A percentile compares a stretch with the other conserved stretches of the same genome.
Conservation (phyloP, 768 basidiomycete species). For the Porpolomopsis calyptriformis region DNA sequence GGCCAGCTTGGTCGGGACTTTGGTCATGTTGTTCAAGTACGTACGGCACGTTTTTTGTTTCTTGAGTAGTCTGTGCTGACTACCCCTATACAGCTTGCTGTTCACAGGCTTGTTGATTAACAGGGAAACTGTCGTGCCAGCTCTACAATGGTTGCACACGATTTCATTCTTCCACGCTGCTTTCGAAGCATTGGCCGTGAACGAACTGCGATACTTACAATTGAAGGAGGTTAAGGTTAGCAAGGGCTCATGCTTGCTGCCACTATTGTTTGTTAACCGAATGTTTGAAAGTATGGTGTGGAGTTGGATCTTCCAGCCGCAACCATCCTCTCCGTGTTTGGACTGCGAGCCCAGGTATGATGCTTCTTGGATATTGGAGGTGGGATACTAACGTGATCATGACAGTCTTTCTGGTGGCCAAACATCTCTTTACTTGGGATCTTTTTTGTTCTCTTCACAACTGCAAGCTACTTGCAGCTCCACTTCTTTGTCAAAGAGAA, state of each 20-base stretch:
- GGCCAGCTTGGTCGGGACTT: conserved; percentile 86
- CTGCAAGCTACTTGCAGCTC: conserved; percentile 65
- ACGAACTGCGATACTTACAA: conserved; percentile 89
- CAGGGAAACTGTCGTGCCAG: conserved; percentile 66
- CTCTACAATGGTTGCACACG: conserved; percentile 79
- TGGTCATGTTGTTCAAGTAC: conserved; percentile 98
- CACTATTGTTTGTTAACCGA: background rate
- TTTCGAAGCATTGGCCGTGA: conserved; percentile 95
- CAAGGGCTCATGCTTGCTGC: conserved; percentile 2
- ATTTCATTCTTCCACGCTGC: conserved; percentile 98
- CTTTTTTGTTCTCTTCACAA: conserved; percentile 75
- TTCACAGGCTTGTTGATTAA: conserved; percentile 96
- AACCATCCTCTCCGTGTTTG: conserved; percentile 89
- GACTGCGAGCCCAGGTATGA: conserved; percentile 71
- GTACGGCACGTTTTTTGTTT: conserved; percentile 20
- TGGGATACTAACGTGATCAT: background rate
- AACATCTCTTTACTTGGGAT: conserved; percentile 79
- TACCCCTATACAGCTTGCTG: conserved; percentile 63
- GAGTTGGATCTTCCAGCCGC: conserved; percentile 96
- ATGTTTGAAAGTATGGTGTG: conserved; percentile 98
- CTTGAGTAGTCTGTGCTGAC: background rate
- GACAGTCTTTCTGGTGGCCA: conserved; percentile 95
- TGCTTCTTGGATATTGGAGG: conserved; percentile 11
- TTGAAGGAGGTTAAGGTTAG: conserved; percentile 82
- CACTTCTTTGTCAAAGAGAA: conserved; percentile 87